Percentiles rank a stretch among this genome's conserved stretches.
phyloP scores from a whole-genome alignment of 116 monocot species.

The Iris pallida region DNA sequence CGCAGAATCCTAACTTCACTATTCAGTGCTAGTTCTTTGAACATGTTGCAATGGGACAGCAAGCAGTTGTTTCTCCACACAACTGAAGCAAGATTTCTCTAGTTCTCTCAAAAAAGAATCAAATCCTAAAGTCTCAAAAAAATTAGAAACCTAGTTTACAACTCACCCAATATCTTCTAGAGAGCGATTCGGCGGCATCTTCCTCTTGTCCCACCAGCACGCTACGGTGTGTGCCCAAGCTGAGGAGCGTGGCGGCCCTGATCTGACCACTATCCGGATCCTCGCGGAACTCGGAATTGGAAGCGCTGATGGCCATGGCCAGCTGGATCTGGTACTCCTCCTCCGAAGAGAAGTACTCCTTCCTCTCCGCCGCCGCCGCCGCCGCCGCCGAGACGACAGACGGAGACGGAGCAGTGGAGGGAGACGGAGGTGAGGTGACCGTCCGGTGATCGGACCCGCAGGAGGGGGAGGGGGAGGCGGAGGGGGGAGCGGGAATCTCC shows the following conservation, averaged over 20 bases:
- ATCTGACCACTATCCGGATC: slow-evolving; percentile 86
- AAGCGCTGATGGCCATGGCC: slow-evolving; percentile 91
- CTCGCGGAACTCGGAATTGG: slow-evolving; percentile 60
- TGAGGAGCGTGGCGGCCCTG: slow-evolving; percentile 26
- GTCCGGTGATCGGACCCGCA: slow-evolving; percentile 9
- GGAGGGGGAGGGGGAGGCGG: too few relatives aligned
- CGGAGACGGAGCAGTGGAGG: slow-evolving; percentile 7
- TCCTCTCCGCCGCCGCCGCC: neutral
- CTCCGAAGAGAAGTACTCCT: slow-evolving; percentile 72
- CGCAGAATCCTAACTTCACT: too few relatives aligned
- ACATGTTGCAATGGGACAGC: too few relatives aligned
- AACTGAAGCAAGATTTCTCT: too few relatives aligned
- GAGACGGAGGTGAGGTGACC: neutral
- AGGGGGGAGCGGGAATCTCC: too few relatives aligned
- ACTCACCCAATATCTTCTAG: slow-evolving; percentile 91
- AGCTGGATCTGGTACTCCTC: slow-evolving; percentile 99
- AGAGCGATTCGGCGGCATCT: slow-evolving; percentile 62
- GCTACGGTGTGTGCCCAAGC: slow-evolving; percentile 10
- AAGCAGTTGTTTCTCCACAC: too few relatives aligned
- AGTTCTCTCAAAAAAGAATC: too few relatives aligned
- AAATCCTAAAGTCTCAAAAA: too few relatives aligned
- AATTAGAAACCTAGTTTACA: too few relatives aligned
- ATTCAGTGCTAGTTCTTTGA: too few relatives aligned
- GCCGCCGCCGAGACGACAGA: neutral
- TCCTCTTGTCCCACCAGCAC: slow-evolving; percentile 20